Conservation (phyloP, 192 early-diverging fungal species). For the Umbelopsis sp. region DNA sequence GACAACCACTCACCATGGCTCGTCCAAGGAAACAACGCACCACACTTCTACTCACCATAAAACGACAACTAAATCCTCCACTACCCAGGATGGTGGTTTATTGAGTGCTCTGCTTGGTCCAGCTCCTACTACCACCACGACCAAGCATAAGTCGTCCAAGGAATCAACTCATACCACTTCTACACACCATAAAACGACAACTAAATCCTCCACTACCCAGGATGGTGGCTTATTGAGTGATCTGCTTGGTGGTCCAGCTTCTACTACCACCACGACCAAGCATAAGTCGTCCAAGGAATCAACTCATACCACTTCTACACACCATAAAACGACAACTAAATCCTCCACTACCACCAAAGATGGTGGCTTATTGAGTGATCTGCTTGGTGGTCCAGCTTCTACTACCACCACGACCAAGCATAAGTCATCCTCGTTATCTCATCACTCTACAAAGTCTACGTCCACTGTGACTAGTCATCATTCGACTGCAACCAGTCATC, state of each 20-base stretch:
- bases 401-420: background rate
- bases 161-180: too few species aligned
- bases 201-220: background rate
- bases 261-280: background rate
- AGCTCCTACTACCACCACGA: background rate
- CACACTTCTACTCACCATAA: background rate
- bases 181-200: background rate
- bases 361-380: background rate
- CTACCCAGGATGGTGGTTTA: background rate
- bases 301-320: too few species aligned
- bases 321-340: background rate
- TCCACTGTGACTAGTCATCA: background rate
- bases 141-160: background rate
- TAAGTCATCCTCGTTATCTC: background rate
- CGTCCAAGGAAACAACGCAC: background rate
- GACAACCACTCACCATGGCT: background rate
- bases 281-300: background rate
- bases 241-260: background rate
- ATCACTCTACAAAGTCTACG: background rate
- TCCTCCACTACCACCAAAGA: background rate
- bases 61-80: background rate
- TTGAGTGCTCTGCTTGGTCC: background rate
- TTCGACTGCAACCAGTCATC: background rate
- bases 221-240: conserved; percentile 6
- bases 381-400: background rate